These are phyloP conservation scores for Saccharomycopsis babjevae DNA, from an alignment of 805 yeast genomes.

Conservation along the genomic window DNA sequence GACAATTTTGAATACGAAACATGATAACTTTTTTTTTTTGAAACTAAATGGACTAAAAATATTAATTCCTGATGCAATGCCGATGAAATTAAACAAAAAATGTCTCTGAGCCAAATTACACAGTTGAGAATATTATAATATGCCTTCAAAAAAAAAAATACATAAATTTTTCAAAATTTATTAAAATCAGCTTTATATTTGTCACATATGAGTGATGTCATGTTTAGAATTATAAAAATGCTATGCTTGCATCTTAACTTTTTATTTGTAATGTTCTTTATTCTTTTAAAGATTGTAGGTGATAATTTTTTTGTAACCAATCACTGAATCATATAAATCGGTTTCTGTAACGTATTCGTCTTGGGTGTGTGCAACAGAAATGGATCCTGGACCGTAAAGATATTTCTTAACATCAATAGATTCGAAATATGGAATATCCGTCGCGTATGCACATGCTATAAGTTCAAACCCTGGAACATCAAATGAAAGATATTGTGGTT, in stretches of 20 bases:
- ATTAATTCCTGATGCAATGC: no score
- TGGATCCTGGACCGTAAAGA: slow-evolving; percentile 43
- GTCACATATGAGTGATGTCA: neutral
- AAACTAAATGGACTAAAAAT: no score
- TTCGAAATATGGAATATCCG: slow-evolving; percentile 36
- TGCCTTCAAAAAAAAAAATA: no score
- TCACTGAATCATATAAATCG: slow-evolving; percentile 32
- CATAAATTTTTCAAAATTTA: no score
- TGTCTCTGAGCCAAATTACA: no score
- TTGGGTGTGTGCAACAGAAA: slow-evolving; percentile 39
- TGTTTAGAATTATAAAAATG: no score
- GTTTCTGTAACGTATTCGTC: slow-evolving; percentile 33
- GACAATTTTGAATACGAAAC: slow-evolving; percentile 14
- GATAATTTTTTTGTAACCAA: slow-evolving; percentile 32
- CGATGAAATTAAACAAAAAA: no score
- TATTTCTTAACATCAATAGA: slow-evolving; percentile 24
- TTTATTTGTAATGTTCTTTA: no score
- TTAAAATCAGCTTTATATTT: no score
- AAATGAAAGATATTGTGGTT: slow-evolving; percentile 36
- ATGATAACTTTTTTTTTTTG: neutral
- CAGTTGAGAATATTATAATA: no score
- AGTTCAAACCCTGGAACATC: slow-evolving; percentile 57
- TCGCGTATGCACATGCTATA: slow-evolving; percentile 38
- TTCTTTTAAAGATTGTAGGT: neutral
- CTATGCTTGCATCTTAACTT: no score